Evolutionary conservation across 2,329 filamentous ascomycete species (phyloP).

Genomic region (Emergomyces orientalis): DNA sequence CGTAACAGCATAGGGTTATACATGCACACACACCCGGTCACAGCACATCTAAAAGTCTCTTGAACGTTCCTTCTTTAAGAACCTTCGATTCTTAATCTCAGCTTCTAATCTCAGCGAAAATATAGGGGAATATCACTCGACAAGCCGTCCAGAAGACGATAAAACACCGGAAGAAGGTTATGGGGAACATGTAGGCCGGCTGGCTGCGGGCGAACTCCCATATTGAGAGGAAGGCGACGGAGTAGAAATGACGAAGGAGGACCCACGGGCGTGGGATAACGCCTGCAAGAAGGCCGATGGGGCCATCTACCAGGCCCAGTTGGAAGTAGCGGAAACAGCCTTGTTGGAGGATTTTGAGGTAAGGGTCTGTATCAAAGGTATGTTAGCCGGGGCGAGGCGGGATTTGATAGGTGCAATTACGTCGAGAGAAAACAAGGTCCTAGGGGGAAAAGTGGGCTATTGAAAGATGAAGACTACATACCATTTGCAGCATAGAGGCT

Average conservation of each 20-base stretch:
- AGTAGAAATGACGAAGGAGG: conserved; percentile 88
- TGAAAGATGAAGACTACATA: conserved; percentile 21
- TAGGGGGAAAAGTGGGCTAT: not conserved
- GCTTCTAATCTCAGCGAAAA: conserved; percentile 56
- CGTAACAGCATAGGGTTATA: not conserved
- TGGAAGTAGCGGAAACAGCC: conserved; percentile 94
- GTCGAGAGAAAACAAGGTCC: conserved; percentile 7
- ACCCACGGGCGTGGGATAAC: conserved; percentile 67
- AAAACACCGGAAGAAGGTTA: conserved; percentile 56
- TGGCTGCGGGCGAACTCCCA: conserved; percentile 54
- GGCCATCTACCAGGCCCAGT: conserved; percentile 62
- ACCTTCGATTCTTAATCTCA: conserved; percentile 15
- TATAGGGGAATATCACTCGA: conserved; percentile 72
- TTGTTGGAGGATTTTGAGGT: conserved; percentile 69
- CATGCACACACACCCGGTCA: not conserved
- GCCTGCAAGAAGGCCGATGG: conserved; percentile 71
- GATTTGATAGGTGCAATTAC: not conserved
- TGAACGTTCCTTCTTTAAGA: not conserved
- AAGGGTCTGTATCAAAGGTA: conserved; percentile 41
- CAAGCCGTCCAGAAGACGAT: conserved; percentile 72
- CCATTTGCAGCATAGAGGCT: conserved; percentile 76
- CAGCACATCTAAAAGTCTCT: not conserved
- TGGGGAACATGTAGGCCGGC: conserved; percentile 49
- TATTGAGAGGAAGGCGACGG: conserved; percentile 79
- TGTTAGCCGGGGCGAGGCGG: not conserved